phyloP scores from a whole-genome alignment of 2,329 filamentous ascomycete genomes.

The Plectosphaerella sp. region DNA sequence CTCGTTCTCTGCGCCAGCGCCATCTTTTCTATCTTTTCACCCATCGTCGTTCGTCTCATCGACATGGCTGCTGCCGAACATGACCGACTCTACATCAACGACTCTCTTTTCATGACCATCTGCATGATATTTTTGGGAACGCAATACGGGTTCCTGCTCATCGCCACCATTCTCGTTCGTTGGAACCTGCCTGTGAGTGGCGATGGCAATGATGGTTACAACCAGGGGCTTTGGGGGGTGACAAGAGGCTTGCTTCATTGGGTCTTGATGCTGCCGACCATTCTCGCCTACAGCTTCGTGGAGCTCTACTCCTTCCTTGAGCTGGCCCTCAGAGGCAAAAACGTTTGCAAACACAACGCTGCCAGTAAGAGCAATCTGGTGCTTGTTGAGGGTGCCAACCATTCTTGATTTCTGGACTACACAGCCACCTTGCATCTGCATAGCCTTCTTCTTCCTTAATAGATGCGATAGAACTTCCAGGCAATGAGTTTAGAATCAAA shows the following conservation, averaged over 20 bases:
- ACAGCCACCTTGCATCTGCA: not conserved
- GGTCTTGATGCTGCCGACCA: slow-evolving; percentile 4
- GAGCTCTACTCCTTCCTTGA: slow-evolving; percentile 5
- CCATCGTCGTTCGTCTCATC: slow-evolving; percentile 1
- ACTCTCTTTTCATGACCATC: slow-evolving; percentile 3
- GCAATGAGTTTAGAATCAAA: too few species aligned
- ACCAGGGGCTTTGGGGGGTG: slow-evolving; percentile 3
- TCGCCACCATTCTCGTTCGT: slow-evolving; percentile 2
- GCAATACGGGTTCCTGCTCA: slow-evolving; percentile 3
- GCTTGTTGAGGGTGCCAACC: not conserved
- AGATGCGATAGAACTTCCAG: too few species aligned
- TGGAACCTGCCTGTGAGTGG: slow-evolving; percentile 3
- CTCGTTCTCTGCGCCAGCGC: slow-evolving; percentile 6
- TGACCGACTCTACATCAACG: slow-evolving; percentile 4
- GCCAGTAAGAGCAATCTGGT: slow-evolving; percentile 5
- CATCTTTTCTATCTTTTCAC: slow-evolving; percentile 3
- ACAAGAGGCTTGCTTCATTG: slow-evolving; percentile 4
- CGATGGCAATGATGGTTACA: slow-evolving; percentile 1
- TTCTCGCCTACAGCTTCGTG: slow-evolving; percentile 5
- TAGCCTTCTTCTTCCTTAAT: too few species aligned
- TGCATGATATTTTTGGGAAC: slow-evolving; percentile 3
- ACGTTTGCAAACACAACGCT: slow-evolving; percentile 5
- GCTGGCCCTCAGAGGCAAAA: slow-evolving; percentile 3
- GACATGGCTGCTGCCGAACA: slow-evolving; percentile 3
- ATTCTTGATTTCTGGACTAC: not conserved